Conservation (phyloP, 345 rosid species). For the Euphorbia peplus region DNA sequence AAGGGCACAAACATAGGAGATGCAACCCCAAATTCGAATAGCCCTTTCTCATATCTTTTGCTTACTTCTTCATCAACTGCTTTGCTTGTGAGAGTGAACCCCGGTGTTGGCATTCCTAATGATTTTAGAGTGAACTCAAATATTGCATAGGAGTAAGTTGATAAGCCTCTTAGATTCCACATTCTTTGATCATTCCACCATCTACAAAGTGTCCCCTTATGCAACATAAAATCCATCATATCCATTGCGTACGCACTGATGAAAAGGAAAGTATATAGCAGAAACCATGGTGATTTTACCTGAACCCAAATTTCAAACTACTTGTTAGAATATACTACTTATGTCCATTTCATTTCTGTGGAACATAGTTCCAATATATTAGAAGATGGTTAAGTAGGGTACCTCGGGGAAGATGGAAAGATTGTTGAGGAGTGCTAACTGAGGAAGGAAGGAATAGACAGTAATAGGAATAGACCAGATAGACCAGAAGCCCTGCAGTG, state of each 20-base stretch:
- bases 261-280: conserved; percentile 54
- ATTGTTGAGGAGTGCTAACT: conserved; percentile 46
- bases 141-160: conserved; percentile 38
- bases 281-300: conserved; percentile 43
- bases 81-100: conserved; percentile 65
- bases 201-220: conserved; percentile 36
- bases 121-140: conserved; percentile 43
- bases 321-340: no score
- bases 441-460: conserved; percentile 58
- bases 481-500: conserved; percentile 48
- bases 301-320: not conserved
- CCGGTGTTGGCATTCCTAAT: conserved; percentile 41
- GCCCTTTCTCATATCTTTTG: conserved; percentile 49
- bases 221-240: conserved; percentile 34
- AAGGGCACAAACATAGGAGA: conserved; percentile 51
- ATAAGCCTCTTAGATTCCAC: conserved; percentile 47
- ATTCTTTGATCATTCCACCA: conserved; percentile 85
- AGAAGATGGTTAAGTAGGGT: no score
- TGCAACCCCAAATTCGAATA: conserved; percentile 55
- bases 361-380: no score
- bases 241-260: conserved; percentile 58
- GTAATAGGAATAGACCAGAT: conserved; percentile 45
- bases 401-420: conserved; percentile 51
- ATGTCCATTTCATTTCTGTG: no score
- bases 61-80: conserved; percentile 43